A percentile compares a stretch with the other conserved stretches of the same genome.
Evolutionary conservation across 2,329 filamentous ascomycete species (phyloP).

Genomic region (Colletotrichum sp.): DNA sequence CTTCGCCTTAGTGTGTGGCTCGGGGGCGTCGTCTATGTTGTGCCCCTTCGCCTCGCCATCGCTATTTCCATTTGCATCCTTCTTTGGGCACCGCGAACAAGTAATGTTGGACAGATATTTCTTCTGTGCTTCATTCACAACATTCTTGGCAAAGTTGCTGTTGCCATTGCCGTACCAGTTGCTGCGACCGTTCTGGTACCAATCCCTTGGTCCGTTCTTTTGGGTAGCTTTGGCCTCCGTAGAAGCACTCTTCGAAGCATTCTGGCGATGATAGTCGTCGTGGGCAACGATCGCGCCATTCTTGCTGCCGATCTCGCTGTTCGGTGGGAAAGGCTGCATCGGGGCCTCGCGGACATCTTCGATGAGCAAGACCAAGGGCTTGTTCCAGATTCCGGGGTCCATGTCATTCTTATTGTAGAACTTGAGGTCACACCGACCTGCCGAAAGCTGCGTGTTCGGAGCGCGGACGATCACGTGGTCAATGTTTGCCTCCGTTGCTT

Average conservation of each 20-base stretch:
- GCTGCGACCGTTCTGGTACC: neutral
- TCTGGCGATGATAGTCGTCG: neutral
- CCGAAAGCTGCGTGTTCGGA: constrained; percentile 43
- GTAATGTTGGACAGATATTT: neutral
- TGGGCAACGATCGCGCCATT: constrained; percentile 26
- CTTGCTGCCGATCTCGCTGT: constrained; percentile 28
- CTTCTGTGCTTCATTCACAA: neutral
- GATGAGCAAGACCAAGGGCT: constrained; percentile 32
- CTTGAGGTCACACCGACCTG: constrained; percentile 26
- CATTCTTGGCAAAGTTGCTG: neutral
- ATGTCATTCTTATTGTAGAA: constrained; percentile 10
- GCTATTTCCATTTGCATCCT: neutral
- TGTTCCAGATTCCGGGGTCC: neutral
- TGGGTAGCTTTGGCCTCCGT: neutral
- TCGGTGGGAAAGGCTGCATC: constrained; percentile 40
- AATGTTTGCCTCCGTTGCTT: constrained; percentile 37
- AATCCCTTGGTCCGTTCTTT: neutral
- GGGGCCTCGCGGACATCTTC: constrained; percentile 36
- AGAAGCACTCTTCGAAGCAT: neutral
- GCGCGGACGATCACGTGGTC: constrained; percentile 46
- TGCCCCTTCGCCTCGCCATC: neutral
- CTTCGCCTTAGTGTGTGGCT: neutral
- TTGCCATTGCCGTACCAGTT: neutral
- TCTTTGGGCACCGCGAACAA: neutral
- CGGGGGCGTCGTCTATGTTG: neutral